Conservation (phyloP, 768 basidiomycete genomes). For the Dioszegia hungarica region DNA sequence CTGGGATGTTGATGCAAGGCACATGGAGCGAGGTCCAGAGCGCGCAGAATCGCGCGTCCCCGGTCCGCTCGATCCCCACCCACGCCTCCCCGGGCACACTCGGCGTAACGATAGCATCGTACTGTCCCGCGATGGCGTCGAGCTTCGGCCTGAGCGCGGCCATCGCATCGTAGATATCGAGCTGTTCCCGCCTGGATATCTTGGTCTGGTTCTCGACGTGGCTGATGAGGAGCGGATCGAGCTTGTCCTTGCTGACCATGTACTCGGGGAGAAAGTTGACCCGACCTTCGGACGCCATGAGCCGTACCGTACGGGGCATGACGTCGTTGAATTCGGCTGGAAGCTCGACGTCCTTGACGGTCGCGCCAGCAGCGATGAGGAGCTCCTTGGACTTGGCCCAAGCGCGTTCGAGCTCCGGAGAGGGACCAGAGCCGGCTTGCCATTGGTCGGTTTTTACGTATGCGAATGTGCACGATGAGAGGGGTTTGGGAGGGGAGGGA, state of each 20-base stretch:
- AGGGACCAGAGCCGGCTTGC: slow-evolving; percentile 14
- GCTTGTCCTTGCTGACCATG: slow-evolving; percentile 10
- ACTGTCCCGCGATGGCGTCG: slow-evolving; percentile 37
- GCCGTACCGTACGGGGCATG: not conserved
- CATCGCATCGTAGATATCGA: slow-evolving; percentile 38
- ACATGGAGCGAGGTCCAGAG: slow-evolving; percentile 46
- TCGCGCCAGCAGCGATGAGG: slow-evolving; percentile 33
- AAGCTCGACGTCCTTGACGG: slow-evolving; percentile 38
- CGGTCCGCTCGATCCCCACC: slow-evolving; percentile 18
- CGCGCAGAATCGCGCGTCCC: slow-evolving; percentile 24
- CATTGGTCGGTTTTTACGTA: slow-evolving; percentile 32
- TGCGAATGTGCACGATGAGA: slow-evolving; percentile 31
- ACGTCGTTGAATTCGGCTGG: slow-evolving; percentile 29
- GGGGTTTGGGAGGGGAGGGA: slow-evolving; percentile 18
- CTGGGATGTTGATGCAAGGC: slow-evolving; percentile 38
- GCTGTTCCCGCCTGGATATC: slow-evolving; percentile 16
- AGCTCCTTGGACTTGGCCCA: slow-evolving; percentile 29
- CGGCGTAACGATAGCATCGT: slow-evolving; percentile 42
- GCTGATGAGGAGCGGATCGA: slow-evolving; percentile 19
- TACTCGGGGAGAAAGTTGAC: slow-evolving; percentile 40
- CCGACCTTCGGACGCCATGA: slow-evolving; percentile 34
- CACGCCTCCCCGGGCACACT: slow-evolving; percentile 37
- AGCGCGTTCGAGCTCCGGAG: slow-evolving; percentile 13
- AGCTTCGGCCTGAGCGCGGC: slow-evolving; percentile 33
- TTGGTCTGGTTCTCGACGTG: slow-evolving; percentile 31